Evolutionary conservation across 1,284 basidiomycete species (phyloP).

Genomic region (Uromyces viciae-fabae): DNA sequence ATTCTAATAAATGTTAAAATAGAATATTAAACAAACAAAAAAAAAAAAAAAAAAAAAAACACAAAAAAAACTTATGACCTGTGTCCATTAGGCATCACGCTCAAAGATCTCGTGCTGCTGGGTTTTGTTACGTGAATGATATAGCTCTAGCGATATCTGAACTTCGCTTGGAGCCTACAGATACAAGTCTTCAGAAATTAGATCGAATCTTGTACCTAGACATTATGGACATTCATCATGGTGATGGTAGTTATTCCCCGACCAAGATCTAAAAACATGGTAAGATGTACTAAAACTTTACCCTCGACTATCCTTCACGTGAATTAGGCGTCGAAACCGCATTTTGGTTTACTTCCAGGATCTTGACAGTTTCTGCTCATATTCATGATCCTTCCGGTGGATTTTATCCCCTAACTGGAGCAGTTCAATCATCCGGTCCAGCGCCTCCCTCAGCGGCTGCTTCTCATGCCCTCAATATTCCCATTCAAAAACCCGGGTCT

Average conservation of each 20-base stretch:
- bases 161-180: conserved; percentile 45
- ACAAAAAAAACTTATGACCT: not conserved
- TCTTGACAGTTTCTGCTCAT: conserved; percentile 59
- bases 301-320: not conserved
- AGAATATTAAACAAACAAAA: no score
- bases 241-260: conserved; percentile 80
- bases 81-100: conserved; percentile 65
- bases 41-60: no score
- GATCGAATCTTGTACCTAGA: conserved; percentile 82
- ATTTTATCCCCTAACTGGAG: conserved; percentile 63
- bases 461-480: conserved; percentile 46
- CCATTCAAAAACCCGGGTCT: conserved; percentile 51
- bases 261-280: no score
- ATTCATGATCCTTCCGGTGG: conserved; percentile 66
- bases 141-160: conserved; percentile 69
- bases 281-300: conserved; percentile 62
- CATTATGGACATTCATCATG: conserved; percentile 77
- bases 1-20: no score
- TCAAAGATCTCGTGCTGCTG: conserved; percentile 68
- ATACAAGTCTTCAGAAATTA: conserved; percentile 54
- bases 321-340: conserved; percentile 46
- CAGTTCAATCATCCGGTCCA: conserved; percentile 61
- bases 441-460: conserved; percentile 38
- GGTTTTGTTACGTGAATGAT: conserved; percentile 92
- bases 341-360: conserved; percentile 57